Evolutionary conservation across 2,329 filamentous ascomycete genomes (phyloP), one percentile per base, ranked within the genome.

Genomic region (Colletotrichum eleusines): DNA sequence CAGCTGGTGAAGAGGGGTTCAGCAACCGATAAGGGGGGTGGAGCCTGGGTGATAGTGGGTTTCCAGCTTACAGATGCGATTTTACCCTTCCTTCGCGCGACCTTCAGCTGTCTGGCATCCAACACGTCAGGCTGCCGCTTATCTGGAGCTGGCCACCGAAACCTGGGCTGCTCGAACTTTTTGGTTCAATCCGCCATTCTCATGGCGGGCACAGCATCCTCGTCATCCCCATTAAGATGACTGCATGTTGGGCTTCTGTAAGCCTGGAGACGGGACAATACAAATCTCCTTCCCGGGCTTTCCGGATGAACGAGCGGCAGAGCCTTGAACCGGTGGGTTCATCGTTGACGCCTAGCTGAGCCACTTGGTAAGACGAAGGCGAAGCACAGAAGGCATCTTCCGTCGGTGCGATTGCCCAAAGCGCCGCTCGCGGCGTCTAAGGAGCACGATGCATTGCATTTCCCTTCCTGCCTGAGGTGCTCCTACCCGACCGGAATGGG

Each of bases 221-320:
- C 46, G 64, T 44, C 38, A 38, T 48, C 28, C 20, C 46, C n/a
- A 40, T 65, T 51, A 16, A 33, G n/a, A 33, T 55, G 50, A 26
- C 35, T 33, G 14, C 35, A 23, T 26, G 28, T 18, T 31, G 46
- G 50, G 26, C 26, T 33, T 48, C 48, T 33, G 38, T 28, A 28
- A 55, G 26, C 38, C 38, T 16, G 14, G 16, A 33, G 11, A 44
- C 38, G 8, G 38, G 38, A 14, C 50, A 33, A 50, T 26, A 42
- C 18, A 51, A 60, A 26, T 18, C 40, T 38, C 26, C 28, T 11
- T 58, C 51, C 64, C 64, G 57, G 54, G 12, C 20, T 51, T 66
- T 33, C 63, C 63, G 63, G 46, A 42, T 42, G 54, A 40, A 59
- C 35, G 42, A 53, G 63, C 63, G 31, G 33, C 33, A 59, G n/a